phyloP scores from a whole-genome alignment of 257 asterid genomes.

The Gentiana dahurica region DNA sequence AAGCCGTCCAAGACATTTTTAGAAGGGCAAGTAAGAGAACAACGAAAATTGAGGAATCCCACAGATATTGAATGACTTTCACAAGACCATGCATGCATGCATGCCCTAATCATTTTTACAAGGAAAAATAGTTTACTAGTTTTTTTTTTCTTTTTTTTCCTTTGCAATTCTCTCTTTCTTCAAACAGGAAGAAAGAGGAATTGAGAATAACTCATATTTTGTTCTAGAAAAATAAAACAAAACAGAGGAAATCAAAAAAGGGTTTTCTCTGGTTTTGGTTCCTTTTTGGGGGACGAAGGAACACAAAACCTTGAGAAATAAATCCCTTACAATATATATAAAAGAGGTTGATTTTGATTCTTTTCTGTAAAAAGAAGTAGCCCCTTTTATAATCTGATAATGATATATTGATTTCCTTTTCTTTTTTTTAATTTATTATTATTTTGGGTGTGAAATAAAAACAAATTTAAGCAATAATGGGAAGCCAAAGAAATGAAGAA shows the following conservation, averaged over 20 bases:
- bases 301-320: not conserved
- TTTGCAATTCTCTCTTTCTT: too few species aligned
- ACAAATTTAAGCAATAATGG: constrained; percentile 3
- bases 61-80: too few species aligned
- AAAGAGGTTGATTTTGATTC: not conserved
- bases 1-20: too few species aligned
- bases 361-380: not conserved
- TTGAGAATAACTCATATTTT: too few species aligned
- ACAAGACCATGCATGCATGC: too few species aligned
- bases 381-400: not conserved
- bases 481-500: constrained; percentile 30
- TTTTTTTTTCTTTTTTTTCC: too few species aligned
- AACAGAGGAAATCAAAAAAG: not conserved
- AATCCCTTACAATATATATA: not conserved
- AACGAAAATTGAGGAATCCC: too few species aligned
- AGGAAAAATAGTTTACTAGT: too few species aligned
- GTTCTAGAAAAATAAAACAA: too few species aligned
- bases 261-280: not conserved
- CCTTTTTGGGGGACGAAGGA: not conserved
- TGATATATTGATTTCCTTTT: not conserved
- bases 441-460: not conserved
- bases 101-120: too few species aligned
- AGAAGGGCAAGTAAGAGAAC: too few species aligned
- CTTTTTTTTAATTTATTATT: not conserved
- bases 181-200: too few species aligned